Conservation (phyloP, 768 basidiomycete genomes). For the Xerocomellus amylosporus region DNA sequence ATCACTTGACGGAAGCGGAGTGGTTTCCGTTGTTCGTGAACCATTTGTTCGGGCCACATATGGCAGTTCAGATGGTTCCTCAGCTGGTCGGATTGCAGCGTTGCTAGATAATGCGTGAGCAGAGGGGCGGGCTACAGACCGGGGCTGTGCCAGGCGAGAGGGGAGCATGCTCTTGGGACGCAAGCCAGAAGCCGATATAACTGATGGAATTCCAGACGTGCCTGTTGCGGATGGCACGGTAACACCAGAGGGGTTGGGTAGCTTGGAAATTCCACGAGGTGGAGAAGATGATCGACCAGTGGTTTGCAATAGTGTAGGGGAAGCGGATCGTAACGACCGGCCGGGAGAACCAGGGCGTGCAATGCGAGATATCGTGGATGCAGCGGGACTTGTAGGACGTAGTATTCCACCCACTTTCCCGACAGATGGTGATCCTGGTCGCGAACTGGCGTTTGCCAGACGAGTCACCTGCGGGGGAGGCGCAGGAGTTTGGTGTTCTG, state of each 20-base stretch:
- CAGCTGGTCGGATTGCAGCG: slow-evolving; percentile 18
- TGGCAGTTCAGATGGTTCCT: slow-evolving; percentile 33
- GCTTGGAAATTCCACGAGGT: slow-evolving; percentile 40
- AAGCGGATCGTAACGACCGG: slow-evolving; percentile 33
- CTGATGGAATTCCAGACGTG: slow-evolving; percentile 29
- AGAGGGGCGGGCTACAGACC: slow-evolving; percentile 39
- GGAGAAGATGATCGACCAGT: slow-evolving; percentile 50
- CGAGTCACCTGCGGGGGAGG: slow-evolving; percentile 54
- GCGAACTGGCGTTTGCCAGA: slow-evolving; percentile 40
- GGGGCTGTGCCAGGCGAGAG: slow-evolving; percentile 69
- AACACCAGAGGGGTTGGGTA: slow-evolving; percentile 33
- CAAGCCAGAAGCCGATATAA: slow-evolving; percentile 37
- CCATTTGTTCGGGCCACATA: slow-evolving; percentile 23
- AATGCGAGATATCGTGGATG: slow-evolving; percentile 38
- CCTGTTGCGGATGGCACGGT: slow-evolving; percentile 7
- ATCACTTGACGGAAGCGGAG: slow-evolving; percentile 22
- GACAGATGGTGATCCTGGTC: slow-evolving; percentile 50
- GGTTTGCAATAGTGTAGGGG: slow-evolving; percentile 37
- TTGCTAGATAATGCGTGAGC: slow-evolving; percentile 22
- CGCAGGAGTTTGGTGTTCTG: slow-evolving; percentile 40
- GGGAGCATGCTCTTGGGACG: slow-evolving; percentile 71
- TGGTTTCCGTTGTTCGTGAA: slow-evolving; percentile 9
- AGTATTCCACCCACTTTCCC: slow-evolving; percentile 44
- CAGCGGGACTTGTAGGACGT: slow-evolving; percentile 49
- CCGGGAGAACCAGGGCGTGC: slow-evolving; percentile 44